Percentiles rank a stretch among this genome's conserved stretches.
Conservation (phyloP, 78 protist species). For the Dictyostelium capitatum region DNA sequence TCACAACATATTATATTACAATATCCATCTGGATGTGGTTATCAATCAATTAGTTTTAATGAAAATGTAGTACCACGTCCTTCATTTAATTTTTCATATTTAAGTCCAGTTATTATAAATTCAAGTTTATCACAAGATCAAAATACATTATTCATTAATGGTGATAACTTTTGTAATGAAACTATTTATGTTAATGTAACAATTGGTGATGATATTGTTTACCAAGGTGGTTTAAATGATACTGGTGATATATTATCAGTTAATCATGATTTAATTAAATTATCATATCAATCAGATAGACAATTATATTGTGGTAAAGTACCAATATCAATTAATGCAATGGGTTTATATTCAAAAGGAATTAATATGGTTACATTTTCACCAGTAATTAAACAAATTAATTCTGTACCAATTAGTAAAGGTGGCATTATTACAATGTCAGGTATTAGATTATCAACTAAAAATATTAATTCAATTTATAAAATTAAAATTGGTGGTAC, state of each 20-base stretch:
- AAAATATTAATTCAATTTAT: background rate
- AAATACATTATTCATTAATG: background rate
- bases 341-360: background rate
- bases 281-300: background rate
- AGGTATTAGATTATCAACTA: background rate
- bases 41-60: too few species aligned
- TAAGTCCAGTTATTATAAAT: background rate
- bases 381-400: background rate
- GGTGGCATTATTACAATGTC: slow-evolving; percentile 4
- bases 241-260: background rate
- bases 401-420: background rate
- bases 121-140: background rate
- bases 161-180: background rate
- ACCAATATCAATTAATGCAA: background rate
- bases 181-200: background rate
- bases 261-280: background rate
- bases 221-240: background rate
- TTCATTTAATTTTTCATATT: background rate
- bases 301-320: background rate
- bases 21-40: slow-evolving; percentile 12
- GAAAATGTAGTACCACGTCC: too few species aligned
- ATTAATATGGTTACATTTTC: background rate
- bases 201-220: background rate
- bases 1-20: background rate
- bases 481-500: background rate